These are phyloP conservation scores for Mycena citricolor DNA, from an alignment of 1,284 basidiomycete genomes.

Conservation along the genomic window DNA sequence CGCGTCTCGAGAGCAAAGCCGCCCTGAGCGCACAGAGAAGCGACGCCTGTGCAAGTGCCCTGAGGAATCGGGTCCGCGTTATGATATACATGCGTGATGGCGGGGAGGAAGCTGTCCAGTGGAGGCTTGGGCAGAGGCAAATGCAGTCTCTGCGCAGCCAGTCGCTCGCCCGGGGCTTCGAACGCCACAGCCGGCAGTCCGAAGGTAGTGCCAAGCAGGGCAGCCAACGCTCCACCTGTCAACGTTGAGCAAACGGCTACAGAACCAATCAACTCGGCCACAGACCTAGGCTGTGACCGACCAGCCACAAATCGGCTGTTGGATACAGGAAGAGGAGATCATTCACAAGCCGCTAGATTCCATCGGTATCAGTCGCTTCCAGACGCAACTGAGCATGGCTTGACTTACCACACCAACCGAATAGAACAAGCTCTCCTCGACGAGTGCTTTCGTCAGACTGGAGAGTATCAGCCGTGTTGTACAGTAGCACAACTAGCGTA, in stretches of 20 bases:
- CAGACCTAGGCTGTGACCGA: slow-evolving; percentile 81
- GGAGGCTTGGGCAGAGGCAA: slow-evolving; percentile 52
- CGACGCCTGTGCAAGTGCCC: slow-evolving; percentile 70
- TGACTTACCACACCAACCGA: slow-evolving; percentile 71
- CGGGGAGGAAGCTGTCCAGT: slow-evolving; percentile 28
- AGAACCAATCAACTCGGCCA: slow-evolving; percentile 67
- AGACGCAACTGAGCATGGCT: slow-evolving; percentile 48
- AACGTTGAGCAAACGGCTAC: not conserved
- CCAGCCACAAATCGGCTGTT: slow-evolving; percentile 86
- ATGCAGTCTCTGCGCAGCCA: slow-evolving; percentile 85
- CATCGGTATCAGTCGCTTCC: slow-evolving; percentile 33
- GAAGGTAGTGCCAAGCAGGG: slow-evolving; percentile 88
- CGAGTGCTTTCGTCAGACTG: slow-evolving; percentile 51
- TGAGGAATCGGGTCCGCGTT: slow-evolving; percentile 81
- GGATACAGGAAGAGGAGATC: slow-evolving; percentile 86
- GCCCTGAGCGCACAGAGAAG: slow-evolving; percentile 61
- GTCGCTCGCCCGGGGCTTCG: slow-evolving; percentile 88
- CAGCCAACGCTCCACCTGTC: slow-evolving; percentile 70
- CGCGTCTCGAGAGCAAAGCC: slow-evolving; percentile 74
- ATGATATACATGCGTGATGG: slow-evolving; percentile 77
- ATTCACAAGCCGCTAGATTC: slow-evolving; percentile 60
- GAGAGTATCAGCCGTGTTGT: not conserved
- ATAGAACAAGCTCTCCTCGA: slow-evolving; percentile 92
- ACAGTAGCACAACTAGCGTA: slow-evolving; percentile 36
- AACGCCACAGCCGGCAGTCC: slow-evolving; percentile 93